Evolutionary conservation across 2,329 filamentous ascomycete species (phyloP), one percentile per base, ranked within the genome.

Genomic region (Pseudogymnoascus destructans): DNA sequence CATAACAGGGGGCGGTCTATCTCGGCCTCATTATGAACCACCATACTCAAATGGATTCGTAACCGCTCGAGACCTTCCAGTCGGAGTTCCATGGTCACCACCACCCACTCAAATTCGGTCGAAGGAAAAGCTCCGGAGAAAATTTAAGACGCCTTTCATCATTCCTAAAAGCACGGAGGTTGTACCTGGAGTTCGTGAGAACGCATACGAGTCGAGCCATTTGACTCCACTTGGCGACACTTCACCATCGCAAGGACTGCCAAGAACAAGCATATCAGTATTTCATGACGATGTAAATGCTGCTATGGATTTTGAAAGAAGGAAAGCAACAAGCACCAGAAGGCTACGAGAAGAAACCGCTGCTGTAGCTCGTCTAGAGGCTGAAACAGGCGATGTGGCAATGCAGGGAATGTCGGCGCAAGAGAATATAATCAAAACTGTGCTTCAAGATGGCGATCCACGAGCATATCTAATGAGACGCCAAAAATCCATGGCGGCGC

Each of bases 261-360:
- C 25, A 11, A 32, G 21, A 49, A 10, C 46, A 52, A 30, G n/a
- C 6, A 13, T 17, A 30, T 32, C 25, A 9, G 10, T 9, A 52
- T 11, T 30, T 13, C 25, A 64, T 32, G 15, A 57, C 8, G 65
- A 68, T 38, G 61, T 69, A 42, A 61, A 61, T n/a, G 67, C 64
- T 65, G 63, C 67, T 49, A 67, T 70, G 64, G 66, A 68, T 17
- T 70, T 64, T 49, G 68, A 70, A 42, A 58, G 64, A 17, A 63
- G 67, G 17, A 70, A 70, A 58, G 65, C 66, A 49, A 38, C 59
- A 33, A 66, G 65, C 13, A 69, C 61, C 36, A 66, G 63, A 23
- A 62, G 59, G n/a, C 64, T 62, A 21, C 64, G 67, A 3, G 59
- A 67, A 25, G 62, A 70, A 15, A 19, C 46, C 5, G 46, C 46